Evolutionary conservation across 139 green algal genomes (phyloP), one percentile per base, ranked within the genome.

Genomic region (Auxenochlorella protothecoides): DNA sequence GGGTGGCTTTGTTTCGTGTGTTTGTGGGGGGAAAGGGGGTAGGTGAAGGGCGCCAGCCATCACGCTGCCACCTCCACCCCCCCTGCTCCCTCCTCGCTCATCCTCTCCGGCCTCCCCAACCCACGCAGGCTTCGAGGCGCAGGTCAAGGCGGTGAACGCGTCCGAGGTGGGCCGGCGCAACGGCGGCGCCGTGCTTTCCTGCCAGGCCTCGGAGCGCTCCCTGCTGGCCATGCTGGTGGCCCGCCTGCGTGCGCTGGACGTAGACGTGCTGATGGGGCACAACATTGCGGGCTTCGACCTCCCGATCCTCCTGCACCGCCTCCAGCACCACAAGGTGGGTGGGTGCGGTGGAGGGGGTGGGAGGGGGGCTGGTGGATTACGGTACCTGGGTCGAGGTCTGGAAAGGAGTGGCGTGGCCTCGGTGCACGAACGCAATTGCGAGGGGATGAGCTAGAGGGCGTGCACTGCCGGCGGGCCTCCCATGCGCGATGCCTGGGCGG

Each of bases 201-300:
- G 54, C 53, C 80, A 90, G 76, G 65, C 78, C 53, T 90, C 77
- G 52, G 95, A 99, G 85, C 83, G 89, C 54, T 84, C 88, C 27
- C 85, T 99, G 82, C 88, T 99, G 60, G 88, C 76, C 6, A 90
- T 83, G 74, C 82, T 98, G 62, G 81, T 99, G 66, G 88, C 88
- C 0, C 81, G 82, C 16, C 74, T 98, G 72, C 69, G 77, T 52
- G 60, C 61, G 2, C 70, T 99, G 12, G 95, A 99, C 73, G 80
- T 89, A 4, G 95, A 99, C 79, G 90, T 97, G 68, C 73, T 97
- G 27, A 89, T 97, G 53, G 95, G 95, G 6, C 95, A 99, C 87
- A 97, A 99, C 86, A 86, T 98, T 68, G 77, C 82, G 4, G 88
- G 79, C 10, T 96, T 92, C 60, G 92, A 99, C 75, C 81, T 99